phyloP scores from a whole-genome alignment of 305 asterid species.

The Striga hermonthica region DNA sequence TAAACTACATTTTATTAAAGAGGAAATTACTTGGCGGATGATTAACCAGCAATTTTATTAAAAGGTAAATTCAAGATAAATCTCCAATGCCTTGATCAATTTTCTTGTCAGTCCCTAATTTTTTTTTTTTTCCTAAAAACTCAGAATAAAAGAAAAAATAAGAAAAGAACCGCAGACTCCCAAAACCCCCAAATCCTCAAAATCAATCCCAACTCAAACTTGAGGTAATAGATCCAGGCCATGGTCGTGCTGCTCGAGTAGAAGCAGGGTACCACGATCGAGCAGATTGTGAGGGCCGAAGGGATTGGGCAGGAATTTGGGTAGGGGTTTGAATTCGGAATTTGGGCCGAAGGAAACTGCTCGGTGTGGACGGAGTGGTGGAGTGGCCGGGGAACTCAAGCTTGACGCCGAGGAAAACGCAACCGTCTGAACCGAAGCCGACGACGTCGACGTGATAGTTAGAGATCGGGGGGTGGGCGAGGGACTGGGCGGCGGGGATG shows the following conservation, averaged over 20 bases:
- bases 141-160: no score
- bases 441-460: slow-evolving; percentile 74
- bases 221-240: slow-evolving; percentile 36
- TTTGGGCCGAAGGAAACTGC: no score
- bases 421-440: slow-evolving; percentile 83
- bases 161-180: no score
- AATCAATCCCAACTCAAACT: background rate
- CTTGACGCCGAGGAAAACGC: slow-evolving; percentile 76
- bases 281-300: slow-evolving; percentile 84
- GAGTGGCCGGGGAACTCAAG: slow-evolving; percentile 81
- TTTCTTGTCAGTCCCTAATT: no score
- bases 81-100: no score
- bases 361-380: slow-evolving; percentile 94
- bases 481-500: slow-evolving; percentile 57
- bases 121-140: no score
- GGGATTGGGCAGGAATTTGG: slow-evolving; percentile 58
- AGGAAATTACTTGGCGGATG: no score
- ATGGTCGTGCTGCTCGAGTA: slow-evolving; percentile 63
- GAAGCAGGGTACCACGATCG: slow-evolving; percentile 57
- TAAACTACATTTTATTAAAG: no score
- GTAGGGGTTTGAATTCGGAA: slow-evolving; percentile 41
- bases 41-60: no score
- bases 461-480: slow-evolving; percentile 88
- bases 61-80: no score
- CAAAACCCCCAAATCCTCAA: no score